phyloP scores from a whole-genome alignment of 768 basidiomycete genomes.

The Kwoniella sp. region DNA sequence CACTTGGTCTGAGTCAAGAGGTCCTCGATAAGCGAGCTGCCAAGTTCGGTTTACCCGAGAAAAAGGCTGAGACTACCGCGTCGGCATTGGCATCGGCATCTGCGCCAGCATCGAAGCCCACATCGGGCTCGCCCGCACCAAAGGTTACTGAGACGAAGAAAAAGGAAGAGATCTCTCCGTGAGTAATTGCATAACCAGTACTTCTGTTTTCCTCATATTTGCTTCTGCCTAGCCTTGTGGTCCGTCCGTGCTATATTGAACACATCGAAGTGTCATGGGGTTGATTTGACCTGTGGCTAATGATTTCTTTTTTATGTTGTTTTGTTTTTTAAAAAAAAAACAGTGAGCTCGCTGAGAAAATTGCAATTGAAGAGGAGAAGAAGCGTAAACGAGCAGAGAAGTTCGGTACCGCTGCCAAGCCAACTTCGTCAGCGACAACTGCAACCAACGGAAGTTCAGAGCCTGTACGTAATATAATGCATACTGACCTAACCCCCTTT shows the following conservation, averaged over 20 bases:
- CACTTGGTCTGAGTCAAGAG: slow-evolving; percentile 44
- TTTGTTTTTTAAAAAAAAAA: background rate
- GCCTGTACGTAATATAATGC: slow-evolving; percentile 20
- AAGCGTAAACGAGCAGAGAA: slow-evolving; percentile 52
- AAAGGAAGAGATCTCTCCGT: slow-evolving; percentile 40
- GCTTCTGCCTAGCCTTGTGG: background rate
- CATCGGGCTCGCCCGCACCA: too few relatives aligned
- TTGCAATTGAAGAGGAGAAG: slow-evolving; percentile 52
- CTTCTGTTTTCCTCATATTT: background rate
- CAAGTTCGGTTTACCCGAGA: slow-evolving; percentile 47
- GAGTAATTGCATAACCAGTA: slow-evolving; percentile 3
- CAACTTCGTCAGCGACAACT: slow-evolving; percentile 16
- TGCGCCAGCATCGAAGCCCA: slow-evolving; percentile 3
- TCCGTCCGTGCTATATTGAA: too few relatives aligned
- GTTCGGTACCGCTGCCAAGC: slow-evolving; percentile 37
- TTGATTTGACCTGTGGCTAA: too few relatives aligned
- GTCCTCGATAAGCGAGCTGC: slow-evolving; percentile 44
- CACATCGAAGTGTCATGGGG: too few relatives aligned
- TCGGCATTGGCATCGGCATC: slow-evolving; percentile 11
- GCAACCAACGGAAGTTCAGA: slow-evolving; percentile 18
- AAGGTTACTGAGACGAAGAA: slow-evolving; percentile 9
- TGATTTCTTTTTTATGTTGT: background rate
- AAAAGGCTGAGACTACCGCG: slow-evolving; percentile 25
- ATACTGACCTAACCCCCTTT: too few relatives aligned
- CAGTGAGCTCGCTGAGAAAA: slow-evolving; percentile 46